These are phyloP conservation scores for Parathielavia appendiculata DNA, from an alignment of 495 filamentous ascomycete genomes.

Conservation along the genomic window DNA sequence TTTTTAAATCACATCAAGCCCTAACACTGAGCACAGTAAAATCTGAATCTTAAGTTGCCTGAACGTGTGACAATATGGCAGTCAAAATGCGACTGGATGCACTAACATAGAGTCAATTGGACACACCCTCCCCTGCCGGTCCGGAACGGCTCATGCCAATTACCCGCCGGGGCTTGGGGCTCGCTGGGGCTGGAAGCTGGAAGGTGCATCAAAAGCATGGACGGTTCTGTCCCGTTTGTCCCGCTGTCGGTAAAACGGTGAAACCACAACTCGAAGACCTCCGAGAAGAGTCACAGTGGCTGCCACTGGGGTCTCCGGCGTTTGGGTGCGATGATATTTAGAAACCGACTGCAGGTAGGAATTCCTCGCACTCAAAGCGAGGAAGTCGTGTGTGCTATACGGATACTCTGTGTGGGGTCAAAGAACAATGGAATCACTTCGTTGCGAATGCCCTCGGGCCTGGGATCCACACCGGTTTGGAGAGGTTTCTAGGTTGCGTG, in stretches of 20 bases:
- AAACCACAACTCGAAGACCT: not conserved
- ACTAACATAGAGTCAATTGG: conserved; percentile 16
- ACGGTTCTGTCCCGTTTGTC: not conserved
- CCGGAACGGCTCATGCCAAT: conserved; percentile 18
- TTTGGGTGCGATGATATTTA: no score
- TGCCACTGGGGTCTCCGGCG: no score
- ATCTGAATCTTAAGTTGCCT: no score
- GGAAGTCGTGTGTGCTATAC: no score
- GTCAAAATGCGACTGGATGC: not conserved
- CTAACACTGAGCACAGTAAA: no score
- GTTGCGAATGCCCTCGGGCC: not conserved
- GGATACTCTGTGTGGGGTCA: no score
- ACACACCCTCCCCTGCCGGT: conserved; percentile 17
- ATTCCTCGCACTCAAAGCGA: no score
- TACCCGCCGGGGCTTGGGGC: conserved; percentile 22
- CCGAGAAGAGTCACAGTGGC: not conserved
- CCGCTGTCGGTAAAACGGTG: not conserved
- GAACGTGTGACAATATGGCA: no score
- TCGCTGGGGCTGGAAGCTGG: conserved; percentile 21
- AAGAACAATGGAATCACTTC: not conserved
- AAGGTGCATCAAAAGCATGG: conserved; percentile 17
- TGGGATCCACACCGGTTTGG: not conserved
- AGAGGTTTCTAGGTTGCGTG: no score
- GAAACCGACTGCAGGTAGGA: no score
- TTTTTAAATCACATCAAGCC: no score